Evolutionary conservation across 768 basidiomycete species (phyloP).

Genomic region (Suillus americanus): DNA sequence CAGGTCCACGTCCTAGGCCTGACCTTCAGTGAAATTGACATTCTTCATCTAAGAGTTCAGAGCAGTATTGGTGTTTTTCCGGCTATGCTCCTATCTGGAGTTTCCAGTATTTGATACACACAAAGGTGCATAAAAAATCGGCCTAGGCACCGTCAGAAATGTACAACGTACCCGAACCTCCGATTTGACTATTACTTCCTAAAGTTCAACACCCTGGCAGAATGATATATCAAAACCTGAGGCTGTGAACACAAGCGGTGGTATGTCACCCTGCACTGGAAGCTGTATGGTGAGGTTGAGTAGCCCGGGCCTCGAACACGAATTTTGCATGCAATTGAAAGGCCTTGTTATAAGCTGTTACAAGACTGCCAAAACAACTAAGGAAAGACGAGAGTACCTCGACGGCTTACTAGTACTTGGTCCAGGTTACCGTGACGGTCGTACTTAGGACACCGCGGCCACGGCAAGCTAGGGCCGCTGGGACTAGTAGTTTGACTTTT

Average conservation of each 20-base stretch:
- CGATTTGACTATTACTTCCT: too few relatives aligned
- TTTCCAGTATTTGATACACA: background rate
- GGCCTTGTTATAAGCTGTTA: background rate
- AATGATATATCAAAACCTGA: background rate
- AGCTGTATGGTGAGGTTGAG: too few relatives aligned
- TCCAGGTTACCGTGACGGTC: background rate
- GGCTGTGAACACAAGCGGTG: too few relatives aligned
- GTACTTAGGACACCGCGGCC: background rate
- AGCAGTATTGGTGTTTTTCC: background rate
- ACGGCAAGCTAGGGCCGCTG: background rate
- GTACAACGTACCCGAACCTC: background rate
- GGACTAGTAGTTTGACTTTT: background rate
- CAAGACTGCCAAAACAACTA: background rate
- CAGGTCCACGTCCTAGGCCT: background rate
- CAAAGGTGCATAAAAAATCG: background rate
- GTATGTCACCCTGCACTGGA: too few relatives aligned
- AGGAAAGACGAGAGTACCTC: background rate
- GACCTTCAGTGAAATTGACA: background rate
- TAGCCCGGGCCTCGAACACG: too few relatives aligned
- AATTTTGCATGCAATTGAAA: background rate
- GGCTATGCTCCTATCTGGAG: background rate
- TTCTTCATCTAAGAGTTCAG: background rate
- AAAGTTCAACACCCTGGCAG: background rate
- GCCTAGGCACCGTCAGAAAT: background rate
- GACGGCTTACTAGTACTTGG: background rate